Evolutionary conservation across 257 asterid species (phyloP), one percentile per base, ranked within the genome.

Genomic region (Lavandula angustifolia): DNA sequence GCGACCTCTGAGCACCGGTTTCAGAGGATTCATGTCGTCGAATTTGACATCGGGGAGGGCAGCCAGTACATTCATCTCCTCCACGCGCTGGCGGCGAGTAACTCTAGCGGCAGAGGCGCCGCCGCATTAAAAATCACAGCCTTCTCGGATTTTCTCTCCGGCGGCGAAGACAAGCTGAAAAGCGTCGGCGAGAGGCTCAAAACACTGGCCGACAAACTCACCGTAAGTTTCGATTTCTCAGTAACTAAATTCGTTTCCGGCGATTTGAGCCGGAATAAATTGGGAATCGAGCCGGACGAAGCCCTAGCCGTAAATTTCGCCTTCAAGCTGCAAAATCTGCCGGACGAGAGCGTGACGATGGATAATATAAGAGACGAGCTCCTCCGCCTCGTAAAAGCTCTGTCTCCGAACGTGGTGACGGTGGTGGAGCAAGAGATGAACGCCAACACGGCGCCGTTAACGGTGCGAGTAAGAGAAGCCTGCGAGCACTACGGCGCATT

Each of bases 261-360:
- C 4, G 85, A 88, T 0, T 54, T 91, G 67, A 81, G 63, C 54
- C 71, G 86, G 0, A 88, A 82, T 8, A 81, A 68, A 5, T 43
- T 91, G 65, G 76, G 78, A 0, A 31, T 91, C 0, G 82, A 75
- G 9, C 5, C 69, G 0, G 85, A 72, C 6, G 98, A 86, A 38
- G 84, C 87, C 4, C 65, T 91, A 32, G 92, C 83, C 3, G 98
- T 91, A 55, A 91, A 91, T 78, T 85, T 91, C 41, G 95, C 98
- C 4, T 88, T 83, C 78, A 79, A 66, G 48, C 52, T 91, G 63
- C 83, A 84, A 61, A 81, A 73, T 42, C 43, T 86, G 17, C 96
- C 96, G 0, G 98, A 91, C 38, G 98, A 91, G 76, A 91, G 98
- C 78, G 98, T 91, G 6, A 74, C 94, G 40, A 86, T 88, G 9